Base-by-base conservation (phyloP, 139 green algal species). In the Chlamydomonas eustigma region DNA sequence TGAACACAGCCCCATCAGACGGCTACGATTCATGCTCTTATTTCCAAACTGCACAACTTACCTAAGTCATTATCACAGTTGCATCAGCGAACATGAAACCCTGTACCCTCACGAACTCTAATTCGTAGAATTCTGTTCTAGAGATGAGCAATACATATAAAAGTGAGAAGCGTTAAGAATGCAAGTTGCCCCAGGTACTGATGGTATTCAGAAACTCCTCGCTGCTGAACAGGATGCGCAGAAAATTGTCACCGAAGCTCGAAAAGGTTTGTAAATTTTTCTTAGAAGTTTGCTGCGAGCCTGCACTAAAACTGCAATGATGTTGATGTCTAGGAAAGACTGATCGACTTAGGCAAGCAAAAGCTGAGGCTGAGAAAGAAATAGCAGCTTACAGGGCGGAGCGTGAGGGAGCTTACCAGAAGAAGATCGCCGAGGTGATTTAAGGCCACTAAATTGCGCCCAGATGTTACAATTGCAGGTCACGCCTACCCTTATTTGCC, bases 181-280 rank as follows among this genome's bases (percentile, higher is more conserved):
- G 89, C 89, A 94, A 73, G 86, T 92, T 33, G 75, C 83, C 8
- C 74, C 85, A 0, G 87, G 83, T 0, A 84, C 92, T 24, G 93
- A 96, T 77, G 92, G 92, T 52, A 98, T 98, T 51, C 90, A 98
- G 82, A 88, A 91, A 75, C 87, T 98, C n/a, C 79, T 98, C 35
- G 86, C 82, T 25, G 93, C 94, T 28, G 94, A 98, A 84, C 75
- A 91, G 44, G 92, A 97, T 74, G 94, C 93, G 2, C 92, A 96
- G 66, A 76, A 82, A 5, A 96, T 97, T 51, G 91, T 98, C 25
- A 72, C 84, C 32, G 88, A 90, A 39, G 93, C 94, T 8, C 78
- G 94, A 1, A 90, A 90, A 87, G 93, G 78, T 77, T 81, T 31
- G 69, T n/a, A n/a, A 58, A 37, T 34, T 39, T 33, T 75, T 33